These are phyloP conservation scores for Trichoderma gracile DNA, from an alignment of 2,329 filamentous ascomycete genomes.

Conservation along the genomic window DNA sequence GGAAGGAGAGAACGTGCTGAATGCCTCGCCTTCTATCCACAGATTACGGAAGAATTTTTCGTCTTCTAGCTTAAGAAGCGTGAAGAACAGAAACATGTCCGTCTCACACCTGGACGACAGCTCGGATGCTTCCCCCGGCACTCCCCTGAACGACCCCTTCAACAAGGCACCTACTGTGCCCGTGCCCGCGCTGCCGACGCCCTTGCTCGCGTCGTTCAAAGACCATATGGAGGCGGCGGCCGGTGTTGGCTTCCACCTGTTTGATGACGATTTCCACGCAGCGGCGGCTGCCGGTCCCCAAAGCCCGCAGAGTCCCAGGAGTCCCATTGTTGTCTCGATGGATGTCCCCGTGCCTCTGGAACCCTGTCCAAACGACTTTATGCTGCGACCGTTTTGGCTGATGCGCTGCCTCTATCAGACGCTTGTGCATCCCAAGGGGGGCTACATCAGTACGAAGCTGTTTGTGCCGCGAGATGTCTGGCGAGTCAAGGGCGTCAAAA, in stretches of 20 bases:
- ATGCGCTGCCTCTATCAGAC: conserved; percentile 95
- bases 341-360: conserved; percentile 79
- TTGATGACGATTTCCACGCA: conserved; percentile 80
- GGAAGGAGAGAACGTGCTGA: conserved; percentile 45
- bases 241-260: conserved; percentile 73
- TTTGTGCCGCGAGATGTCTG: conserved; percentile 93
- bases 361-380: conserved; percentile 83
- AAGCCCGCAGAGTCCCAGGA: conserved; percentile 44
- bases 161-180: conserved; percentile 55
- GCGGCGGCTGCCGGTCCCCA: conserved; percentile 64
- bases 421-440: conserved; percentile 84
- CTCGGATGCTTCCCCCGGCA: conserved; percentile 69
- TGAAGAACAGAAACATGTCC: conserved; percentile 75
- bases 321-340: conserved; percentile 45
- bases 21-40: conserved; percentile 54
- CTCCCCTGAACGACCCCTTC: conserved; percentile 71
- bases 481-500: conserved; percentile 89
- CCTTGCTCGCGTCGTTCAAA: conserved; percentile 62
- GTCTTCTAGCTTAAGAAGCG: conserved; percentile 67
- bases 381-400: conserved; percentile 96
- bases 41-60: conserved; percentile 67
- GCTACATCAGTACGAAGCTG: conserved; percentile 86
- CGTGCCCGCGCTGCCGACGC: conserved; percentile 66
- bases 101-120: conserved; percentile 60
- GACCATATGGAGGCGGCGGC: conserved; percentile 56